A percentile compares a stretch with the other conserved stretches of the same genome.
These are phyloP conservation scores for Alternaria arborescens DNA, from an alignment of 2,329 filamentous ascomycete genomes.

Conservation along the genomic window DNA sequence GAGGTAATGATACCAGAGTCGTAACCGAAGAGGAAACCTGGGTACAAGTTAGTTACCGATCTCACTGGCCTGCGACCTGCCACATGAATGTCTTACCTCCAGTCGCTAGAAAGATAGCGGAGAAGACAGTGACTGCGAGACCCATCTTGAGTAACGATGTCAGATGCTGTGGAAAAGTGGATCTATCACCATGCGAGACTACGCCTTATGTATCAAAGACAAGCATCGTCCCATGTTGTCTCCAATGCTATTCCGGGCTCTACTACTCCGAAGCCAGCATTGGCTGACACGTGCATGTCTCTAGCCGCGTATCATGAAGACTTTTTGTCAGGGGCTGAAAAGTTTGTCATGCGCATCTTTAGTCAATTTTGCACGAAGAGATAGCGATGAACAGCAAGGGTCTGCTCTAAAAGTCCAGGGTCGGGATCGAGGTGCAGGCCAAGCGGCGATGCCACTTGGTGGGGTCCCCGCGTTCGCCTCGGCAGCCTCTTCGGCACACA, in stretches of 20 bases:
- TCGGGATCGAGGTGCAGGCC: not conserved
- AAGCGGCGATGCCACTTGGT: not conserved
- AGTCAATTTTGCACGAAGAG: too few species aligned
- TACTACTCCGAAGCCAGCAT: not conserved
- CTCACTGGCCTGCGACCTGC: not conserved
- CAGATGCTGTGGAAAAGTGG: constrained; percentile 6
- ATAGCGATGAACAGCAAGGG: not conserved
- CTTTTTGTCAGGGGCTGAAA: not conserved
- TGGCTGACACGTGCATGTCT: not conserved
- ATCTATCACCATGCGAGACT: not conserved
- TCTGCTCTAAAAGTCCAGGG: not conserved
- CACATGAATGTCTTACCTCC: constrained; percentile 14
- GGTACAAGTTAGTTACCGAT: not conserved
- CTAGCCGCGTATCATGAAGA: not conserved
- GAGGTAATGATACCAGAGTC: constrained; percentile 48
- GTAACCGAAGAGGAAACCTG: constrained; percentile 40
- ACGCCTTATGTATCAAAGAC: too few species aligned
- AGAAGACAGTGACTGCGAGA: constrained; percentile 26
- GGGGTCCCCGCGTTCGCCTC: constrained; percentile 2
- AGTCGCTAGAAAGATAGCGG: constrained; percentile 29
- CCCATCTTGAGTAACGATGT: constrained; percentile 22
- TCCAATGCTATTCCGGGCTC: not conserved
- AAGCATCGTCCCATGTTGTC: not conserved
- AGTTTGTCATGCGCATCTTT: too few species aligned
- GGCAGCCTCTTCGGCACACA: not conserved